Evolutionary conservation across 2,329 filamentous ascomycete genomes (phyloP).

Genomic region (Penicillium brevicompactum): DNA sequence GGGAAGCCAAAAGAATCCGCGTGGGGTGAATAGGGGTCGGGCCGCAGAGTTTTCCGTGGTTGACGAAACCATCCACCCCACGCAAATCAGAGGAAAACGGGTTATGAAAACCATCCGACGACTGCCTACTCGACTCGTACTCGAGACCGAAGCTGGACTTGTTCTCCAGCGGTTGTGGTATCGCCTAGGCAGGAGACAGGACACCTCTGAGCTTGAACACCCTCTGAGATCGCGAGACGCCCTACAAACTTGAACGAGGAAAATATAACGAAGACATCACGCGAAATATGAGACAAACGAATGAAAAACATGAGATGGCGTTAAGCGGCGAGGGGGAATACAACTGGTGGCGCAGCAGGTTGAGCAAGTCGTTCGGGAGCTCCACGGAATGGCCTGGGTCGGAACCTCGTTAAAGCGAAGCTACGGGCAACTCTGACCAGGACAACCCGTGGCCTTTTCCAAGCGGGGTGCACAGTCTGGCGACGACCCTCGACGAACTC

Average conservation of each 20-base stretch:
- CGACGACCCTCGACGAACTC: constrained; percentile 11
- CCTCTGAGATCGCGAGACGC: constrained; percentile 1
- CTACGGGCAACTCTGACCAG: constrained; percentile 13
- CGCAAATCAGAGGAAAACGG: constrained; percentile 6
- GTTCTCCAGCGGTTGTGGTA: constrained; percentile 12
- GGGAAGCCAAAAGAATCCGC: constrained; percentile 11
- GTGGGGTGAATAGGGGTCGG: constrained; percentile 12
- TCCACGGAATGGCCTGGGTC: neutral
- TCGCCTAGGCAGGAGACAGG: constrained; percentile 15
- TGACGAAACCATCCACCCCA: constrained; percentile 10
- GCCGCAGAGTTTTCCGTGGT: constrained; percentile 15
- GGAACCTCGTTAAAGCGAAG: constrained; percentile 4
- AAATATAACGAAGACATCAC: no score
- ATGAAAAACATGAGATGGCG: no score
- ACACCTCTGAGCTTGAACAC: constrained; percentile 11
- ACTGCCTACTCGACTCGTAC: constrained; percentile 15
- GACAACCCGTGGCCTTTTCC: constrained; percentile 3
- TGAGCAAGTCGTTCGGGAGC: neutral
- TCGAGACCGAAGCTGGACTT: constrained; percentile 16
- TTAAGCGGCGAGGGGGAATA: neutral
- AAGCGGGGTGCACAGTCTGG: constrained; percentile 4
- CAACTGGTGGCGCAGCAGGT: neutral
- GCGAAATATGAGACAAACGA: no score
- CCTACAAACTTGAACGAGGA: neutral
- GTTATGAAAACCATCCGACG: constrained; percentile 16